phyloP scores from a whole-genome alignment of 2,329 filamentous ascomycete genomes.

The Sporothrix protearum region DNA sequence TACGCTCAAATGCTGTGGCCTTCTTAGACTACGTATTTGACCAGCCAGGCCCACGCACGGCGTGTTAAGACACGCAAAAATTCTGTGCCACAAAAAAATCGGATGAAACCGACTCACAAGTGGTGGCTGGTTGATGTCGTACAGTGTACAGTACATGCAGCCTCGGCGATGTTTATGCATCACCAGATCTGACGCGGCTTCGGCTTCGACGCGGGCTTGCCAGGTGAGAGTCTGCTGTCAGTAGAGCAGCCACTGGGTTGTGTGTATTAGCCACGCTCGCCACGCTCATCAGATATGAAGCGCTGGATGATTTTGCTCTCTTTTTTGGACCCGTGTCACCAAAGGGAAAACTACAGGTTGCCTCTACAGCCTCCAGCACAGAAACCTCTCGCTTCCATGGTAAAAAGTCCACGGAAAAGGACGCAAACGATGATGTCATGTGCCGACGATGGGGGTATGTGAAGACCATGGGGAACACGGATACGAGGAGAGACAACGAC shows the following conservation, averaged over 20 bases:
- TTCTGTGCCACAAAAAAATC: background rate
- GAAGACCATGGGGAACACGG: background rate
- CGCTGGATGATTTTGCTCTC: background rate
- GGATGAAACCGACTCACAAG: background rate
- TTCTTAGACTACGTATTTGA: background rate
- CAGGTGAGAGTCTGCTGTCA: background rate
- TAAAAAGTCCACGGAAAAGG: background rate
- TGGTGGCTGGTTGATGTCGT: background rate
- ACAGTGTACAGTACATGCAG: background rate
- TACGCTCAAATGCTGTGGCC: background rate
- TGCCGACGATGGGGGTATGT: too few species aligned
- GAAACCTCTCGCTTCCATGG: too few species aligned
- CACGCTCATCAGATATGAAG: too few species aligned
- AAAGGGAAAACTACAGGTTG: background rate
- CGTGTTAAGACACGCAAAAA: background rate
- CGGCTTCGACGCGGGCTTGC: background rate
- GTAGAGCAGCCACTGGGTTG: background rate
- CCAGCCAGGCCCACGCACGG: background rate
- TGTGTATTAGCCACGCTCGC: background rate
- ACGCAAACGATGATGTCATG: too few species aligned
- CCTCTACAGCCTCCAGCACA: too few species aligned
- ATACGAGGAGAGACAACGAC: background rate
- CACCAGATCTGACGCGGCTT: background rate
- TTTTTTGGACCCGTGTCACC: background rate
- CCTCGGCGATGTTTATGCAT: background rate